Base-by-base conservation (phyloP, 148 eudicot species). In the Diospyros kaki region DNA sequence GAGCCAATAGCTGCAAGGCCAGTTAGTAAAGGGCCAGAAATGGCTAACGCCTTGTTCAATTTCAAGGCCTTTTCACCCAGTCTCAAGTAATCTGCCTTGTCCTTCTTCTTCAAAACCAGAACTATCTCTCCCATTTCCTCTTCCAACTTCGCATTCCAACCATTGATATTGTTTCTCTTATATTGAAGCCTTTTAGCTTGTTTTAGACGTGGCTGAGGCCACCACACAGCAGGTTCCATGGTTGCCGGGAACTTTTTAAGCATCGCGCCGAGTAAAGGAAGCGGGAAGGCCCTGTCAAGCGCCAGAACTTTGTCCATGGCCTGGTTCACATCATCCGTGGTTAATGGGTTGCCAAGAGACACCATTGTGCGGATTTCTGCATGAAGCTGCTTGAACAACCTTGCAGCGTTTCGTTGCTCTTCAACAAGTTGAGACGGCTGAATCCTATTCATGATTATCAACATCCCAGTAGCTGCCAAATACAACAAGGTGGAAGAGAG, bases 401-500 rank as follows among this genome's bases (percentile, higher is more conserved):
- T 86, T 0, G 81, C 74, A 1, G 91, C 87, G 42, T 89, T 91
- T 45, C 93, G 71, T 56, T 91, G 93, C 71, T 91, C 97, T 43
- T 91, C 90, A 0, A 82, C 96, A 0, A 91, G 77, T 74, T 91
- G 96, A 1, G 93, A 91, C 1, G 96, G 96, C 66, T 91, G 93
- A 46, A 89, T 83, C 77, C 82, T 87, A 74, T 85, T 91, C 89
- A 89, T 78, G 0, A 89, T 77, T 5, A 78, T 11, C 8, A 87
- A 65, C 40, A 91, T 66, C 1, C 88, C 88, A 0, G 93, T 79
- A 0, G 86, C 91, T 0, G 91, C 87, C 53, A 79, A 62, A 73
- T 82, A 91, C 54, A 91, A 55, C 8, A 78, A 7, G 39, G 85
- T 77, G 0, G 90, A 82, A 17, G 90, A 79, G 52, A 87, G 70